Evolutionary conservation across 2,329 filamentous ascomycete genomes (phyloP), one percentile per base, ranked within the genome.

Genomic region (Fusarium nurragi): DNA sequence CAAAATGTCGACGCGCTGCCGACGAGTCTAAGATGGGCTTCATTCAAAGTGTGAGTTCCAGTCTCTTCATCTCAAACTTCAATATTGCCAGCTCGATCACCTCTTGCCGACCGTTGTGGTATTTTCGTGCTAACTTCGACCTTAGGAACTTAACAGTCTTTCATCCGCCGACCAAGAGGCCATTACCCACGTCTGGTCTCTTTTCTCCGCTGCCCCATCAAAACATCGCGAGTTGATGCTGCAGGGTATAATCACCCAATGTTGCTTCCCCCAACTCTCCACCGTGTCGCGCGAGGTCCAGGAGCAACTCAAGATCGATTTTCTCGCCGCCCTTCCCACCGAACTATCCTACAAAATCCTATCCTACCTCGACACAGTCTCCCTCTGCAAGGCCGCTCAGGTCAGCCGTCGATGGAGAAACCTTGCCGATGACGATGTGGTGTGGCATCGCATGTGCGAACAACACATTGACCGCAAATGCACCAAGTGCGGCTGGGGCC

Each of bases 391-490:
- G 76, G 94, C 95, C 2, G 93, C 95, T 0, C 94, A 97, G 77
- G 95, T 99, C 53, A 97, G 93, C 75, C 87, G 89, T 57, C 86
- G 90, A 70, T 99, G 95, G 95, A 86, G 92, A 63, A 87, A 87
- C 55, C 81, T 99, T 37, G 94, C 95, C n/a, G 95, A 98, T 71
- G 94, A 97, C 74, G 94, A 99, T 76, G 91, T 97, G 10, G 94
- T 99, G 5, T 99, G 95, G 95, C 79, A 97, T 74, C 91, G 90
- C 65, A 97, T 98, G 94, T 99, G 95, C 75, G 93, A 97, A 77
- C 94, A 98, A 75, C 94, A 97, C 76, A 96, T 97, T 70, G 92
- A 96, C 75, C 84, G 93, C 60, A 97, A 97, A 75, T 97, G 94
- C 77, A 94, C 89, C 59, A 97, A 95, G 75, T 99, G 95, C 74